phyloP scores from a whole-genome alignment of 2,329 filamentous ascomycete species.

The Clarireedia paspali region DNA sequence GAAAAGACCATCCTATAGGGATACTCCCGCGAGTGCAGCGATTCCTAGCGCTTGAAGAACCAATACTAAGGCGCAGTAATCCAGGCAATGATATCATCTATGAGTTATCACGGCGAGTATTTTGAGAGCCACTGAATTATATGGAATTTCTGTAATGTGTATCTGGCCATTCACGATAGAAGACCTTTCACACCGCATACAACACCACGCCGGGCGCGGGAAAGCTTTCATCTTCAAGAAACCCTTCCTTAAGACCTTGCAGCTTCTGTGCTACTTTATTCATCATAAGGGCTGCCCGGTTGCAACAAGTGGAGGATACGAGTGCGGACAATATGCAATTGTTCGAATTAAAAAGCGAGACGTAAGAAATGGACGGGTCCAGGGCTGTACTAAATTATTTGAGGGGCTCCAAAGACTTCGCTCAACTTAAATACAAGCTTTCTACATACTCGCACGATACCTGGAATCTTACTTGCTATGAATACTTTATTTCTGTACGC shows the following conservation, averaged over 20 bases:
- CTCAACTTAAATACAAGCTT: no score
- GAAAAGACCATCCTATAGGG: conserved; percentile 52
- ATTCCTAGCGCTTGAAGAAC: conserved; percentile 57
- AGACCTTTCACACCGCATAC: conserved; percentile 24
- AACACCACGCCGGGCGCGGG: conserved; percentile 8
- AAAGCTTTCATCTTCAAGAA: conserved; percentile 5
- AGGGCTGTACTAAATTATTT: no score
- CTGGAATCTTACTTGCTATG: no score
- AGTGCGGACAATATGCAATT: background rate
- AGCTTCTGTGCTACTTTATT: background rate
- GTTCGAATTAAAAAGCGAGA: background rate
- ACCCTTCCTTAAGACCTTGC: conserved; percentile 1
- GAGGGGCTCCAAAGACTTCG: no score
- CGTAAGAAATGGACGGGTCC: background rate
- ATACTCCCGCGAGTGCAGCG: conserved; percentile 53
- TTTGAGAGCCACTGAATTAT: conserved; percentile 55
- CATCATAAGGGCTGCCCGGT: background rate
- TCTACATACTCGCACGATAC: no score
- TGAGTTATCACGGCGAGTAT: conserved; percentile 53
- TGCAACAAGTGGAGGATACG: background rate
- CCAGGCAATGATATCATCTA: conserved; percentile 55
- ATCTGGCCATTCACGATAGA: conserved; percentile 46
- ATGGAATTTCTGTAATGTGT: conserved; percentile 52
- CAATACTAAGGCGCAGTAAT: conserved; percentile 50
- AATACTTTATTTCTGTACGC: no score